Base-by-base conservation (phyloP, 495 filamentous ascomycete species). In the Astrocystis sublimbata region DNA sequence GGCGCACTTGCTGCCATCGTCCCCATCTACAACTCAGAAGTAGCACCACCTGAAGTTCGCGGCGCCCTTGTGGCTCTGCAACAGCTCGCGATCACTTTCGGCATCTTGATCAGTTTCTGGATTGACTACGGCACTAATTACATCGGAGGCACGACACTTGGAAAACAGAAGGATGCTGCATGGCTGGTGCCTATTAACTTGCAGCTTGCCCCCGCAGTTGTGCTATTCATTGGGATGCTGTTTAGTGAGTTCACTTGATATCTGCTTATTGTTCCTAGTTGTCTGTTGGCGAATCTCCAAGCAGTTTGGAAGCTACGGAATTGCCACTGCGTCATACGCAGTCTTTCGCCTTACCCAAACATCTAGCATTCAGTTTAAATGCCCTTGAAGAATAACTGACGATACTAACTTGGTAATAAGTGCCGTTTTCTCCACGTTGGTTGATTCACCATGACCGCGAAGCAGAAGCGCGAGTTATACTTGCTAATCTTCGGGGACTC, bases 51-150 rank as follows among this genome's bases (percentile, higher is more conserved):
- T 4, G 82, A 84, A 61, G 81, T 85, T 21, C 78, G 81, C 23
- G 91, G 91, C 42, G 86, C 88, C 6, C 78, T 96, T 2, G 89
- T 92, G 7, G 89, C 87, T 6, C 76, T 90, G 0, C 89, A 96
- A 71, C 91, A 94, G 76, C 78, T 92, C 64, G 90, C 90, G 19
- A 90, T 93, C 64, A 90, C 86, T 33, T 85, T 92, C 53, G 92
- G 92, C 26, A 93, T 96, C 73, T 85, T 94, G 79, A 75, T 92
- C 63, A 86, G 83, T 63, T 94, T 92, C 78, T 96, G 91, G 90
- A 90, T 92, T 65, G 86, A 91, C 73, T 92, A 91, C 65, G 84
- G 85, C 13, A 86, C 82, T 62, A 89, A 92, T 71, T 92, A 84
- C 73, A 92, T 92, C 50, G 91, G 91, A n/a, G 88, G 89, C 6